Conservation (phyloP, 2,329 filamentous ascomycete species). For the Cercospora sp. region DNA sequence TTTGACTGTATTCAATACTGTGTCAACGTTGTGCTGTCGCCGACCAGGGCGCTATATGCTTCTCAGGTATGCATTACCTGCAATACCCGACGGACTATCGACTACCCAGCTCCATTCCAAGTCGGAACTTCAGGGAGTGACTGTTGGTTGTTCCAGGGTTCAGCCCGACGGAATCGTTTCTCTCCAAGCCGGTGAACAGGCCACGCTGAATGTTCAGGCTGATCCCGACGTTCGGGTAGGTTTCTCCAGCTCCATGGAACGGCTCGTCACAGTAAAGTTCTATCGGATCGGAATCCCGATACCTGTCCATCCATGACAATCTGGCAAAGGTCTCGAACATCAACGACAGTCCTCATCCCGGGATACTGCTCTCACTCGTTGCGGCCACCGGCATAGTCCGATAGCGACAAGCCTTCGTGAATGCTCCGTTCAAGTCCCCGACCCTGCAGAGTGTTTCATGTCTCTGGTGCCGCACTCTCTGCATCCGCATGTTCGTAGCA, state of each 20-base stretch:
- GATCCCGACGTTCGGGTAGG: neutral
- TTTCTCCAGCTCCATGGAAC: neutral
- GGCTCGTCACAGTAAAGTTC: neutral
- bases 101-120: neutral
- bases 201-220: neutral
- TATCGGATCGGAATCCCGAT: neutral
- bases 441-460: constrained; percentile 17
- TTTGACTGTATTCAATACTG: neutral
- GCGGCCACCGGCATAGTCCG: constrained; percentile 10
- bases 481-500: constrained; percentile 15
- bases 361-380: neutral
- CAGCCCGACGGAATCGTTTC: neutral
- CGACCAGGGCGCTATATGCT: neutral
- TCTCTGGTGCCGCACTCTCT: neutral
- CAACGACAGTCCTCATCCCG: neutral
- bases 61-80: neutral
- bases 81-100: neutral
- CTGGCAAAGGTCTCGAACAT: neutral
- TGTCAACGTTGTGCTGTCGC: neutral
- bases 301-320: neutral
- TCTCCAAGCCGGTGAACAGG: neutral
- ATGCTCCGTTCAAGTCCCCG: constrained; percentile 12
- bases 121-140: neutral
- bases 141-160: neutral
- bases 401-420: constrained; percentile 18